A percentile compares a stretch with the other conserved stretches of the same genome.
Evolutionary conservation across 2,329 filamentous ascomycete species (phyloP).

Genomic region (Botrytis porri): DNA sequence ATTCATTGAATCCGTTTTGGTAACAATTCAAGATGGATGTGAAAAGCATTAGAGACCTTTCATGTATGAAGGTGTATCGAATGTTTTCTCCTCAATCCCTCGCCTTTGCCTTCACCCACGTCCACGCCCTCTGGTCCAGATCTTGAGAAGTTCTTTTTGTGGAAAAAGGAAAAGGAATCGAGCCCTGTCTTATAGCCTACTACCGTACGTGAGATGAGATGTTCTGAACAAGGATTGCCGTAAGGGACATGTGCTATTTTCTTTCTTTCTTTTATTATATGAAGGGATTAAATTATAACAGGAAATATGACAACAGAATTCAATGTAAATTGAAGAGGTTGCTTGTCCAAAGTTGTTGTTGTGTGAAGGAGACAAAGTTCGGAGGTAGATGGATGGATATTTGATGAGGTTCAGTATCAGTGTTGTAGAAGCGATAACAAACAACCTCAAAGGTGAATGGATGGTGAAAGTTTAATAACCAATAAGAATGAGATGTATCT

Average conservation of each 20-base stretch:
- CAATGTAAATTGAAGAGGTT: not conserved
- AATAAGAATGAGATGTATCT: not conserved
- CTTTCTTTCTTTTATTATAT: not conserved
- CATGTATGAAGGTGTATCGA: not conserved
- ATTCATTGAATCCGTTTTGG: conserved; percentile 25
- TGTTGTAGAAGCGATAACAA: not conserved
- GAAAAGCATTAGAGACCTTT: not conserved
- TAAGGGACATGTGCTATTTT: not conserved
- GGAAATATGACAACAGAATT: not conserved
- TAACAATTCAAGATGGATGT: conserved; percentile 20
- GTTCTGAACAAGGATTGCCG: not conserved
- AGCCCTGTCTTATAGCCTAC: not conserved
- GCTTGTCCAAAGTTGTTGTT: not conserved
- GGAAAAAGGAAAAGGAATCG: not conserved
- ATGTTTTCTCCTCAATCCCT: conserved; percentile 1
- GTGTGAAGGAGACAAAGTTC: not conserved
- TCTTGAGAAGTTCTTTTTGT: not conserved
- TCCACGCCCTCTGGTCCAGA: not conserved
- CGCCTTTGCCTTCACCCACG: not conserved
- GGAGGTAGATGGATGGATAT: not conserved
- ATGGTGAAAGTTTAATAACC: not conserved
- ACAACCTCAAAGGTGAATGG: not conserved
- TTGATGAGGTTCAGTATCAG: not conserved
- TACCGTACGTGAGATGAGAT: conserved; percentile 1
- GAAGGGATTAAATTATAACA: not conserved